Percentiles rank a stretch among this genome's conserved stretches.
These are phyloP conservation scores for Epichloe gansuensis DNA, from an alignment of 2,329 filamentous ascomycete species.

Conservation along the genomic window DNA sequence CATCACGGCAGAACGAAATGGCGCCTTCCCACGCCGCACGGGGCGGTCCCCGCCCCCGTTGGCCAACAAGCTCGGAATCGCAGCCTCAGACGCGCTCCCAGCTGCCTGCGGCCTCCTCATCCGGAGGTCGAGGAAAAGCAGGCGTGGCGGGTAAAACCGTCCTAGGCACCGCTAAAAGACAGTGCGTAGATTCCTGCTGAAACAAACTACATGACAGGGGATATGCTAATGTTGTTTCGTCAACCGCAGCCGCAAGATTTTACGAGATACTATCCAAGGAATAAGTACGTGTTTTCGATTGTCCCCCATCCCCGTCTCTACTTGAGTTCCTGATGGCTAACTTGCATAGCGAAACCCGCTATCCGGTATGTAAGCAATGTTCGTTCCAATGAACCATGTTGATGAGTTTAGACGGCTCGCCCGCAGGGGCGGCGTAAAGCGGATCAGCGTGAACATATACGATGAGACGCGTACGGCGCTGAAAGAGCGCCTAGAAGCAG, in stretches of 20 bases:
- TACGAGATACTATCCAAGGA: conserved; percentile 8
- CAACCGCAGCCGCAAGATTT: conserved; percentile 8
- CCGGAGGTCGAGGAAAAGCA: background rate
- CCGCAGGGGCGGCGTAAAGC: conserved; percentile 63
- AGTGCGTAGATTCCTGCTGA: background rate
- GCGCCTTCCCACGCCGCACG: background rate
- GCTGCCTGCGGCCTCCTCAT: background rate
- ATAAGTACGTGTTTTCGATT: conserved; percentile 5
- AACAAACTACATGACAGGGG: background rate
- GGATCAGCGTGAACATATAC: conserved; percentile 55
- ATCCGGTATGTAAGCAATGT: conserved; percentile 1
- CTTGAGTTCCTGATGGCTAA: conserved; percentile 7
- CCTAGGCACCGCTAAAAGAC: background rate
- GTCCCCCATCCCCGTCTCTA: background rate
- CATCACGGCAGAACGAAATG: background rate
- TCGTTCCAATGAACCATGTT: background rate
- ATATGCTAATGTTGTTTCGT: background rate
- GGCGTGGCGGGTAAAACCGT: conserved; percentile 4
- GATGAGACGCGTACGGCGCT: conserved; percentile 43
- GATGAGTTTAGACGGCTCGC: conserved; percentile 46
- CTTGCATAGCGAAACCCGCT: conserved; percentile 2
- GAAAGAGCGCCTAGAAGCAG: conserved; percentile 32
- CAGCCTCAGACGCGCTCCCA: background rate
- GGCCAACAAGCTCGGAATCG: background rate
- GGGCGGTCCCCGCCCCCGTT: background rate